Evolutionary conservation across 768 basidiomycete species (phyloP).

Genomic region (Chalciporus chontae): DNA sequence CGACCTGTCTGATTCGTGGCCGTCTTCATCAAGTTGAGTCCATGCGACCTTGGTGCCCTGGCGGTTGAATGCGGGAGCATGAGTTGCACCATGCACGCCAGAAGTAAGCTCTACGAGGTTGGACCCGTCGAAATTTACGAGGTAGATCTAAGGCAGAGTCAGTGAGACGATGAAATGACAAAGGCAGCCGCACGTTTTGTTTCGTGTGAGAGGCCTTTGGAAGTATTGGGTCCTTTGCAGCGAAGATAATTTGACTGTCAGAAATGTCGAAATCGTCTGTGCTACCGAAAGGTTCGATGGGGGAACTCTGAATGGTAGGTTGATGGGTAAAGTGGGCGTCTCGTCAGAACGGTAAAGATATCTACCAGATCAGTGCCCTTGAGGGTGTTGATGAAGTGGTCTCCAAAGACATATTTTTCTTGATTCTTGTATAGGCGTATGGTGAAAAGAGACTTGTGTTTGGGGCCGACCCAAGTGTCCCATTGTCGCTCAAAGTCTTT

Average conservation of each 20-base stretch:
- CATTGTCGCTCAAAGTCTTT: slow-evolving; percentile 70
- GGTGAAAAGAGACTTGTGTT: slow-evolving; percentile 69
- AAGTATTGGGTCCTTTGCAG: slow-evolving; percentile 78
- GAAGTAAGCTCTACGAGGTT: slow-evolving; percentile 70
- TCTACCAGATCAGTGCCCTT: slow-evolving; percentile 69
- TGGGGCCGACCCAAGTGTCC: slow-evolving; percentile 74
- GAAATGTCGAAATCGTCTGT: slow-evolving; percentile 79
- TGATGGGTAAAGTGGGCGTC: neutral
- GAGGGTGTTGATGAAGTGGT: slow-evolving; percentile 55
- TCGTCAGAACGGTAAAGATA: neutral
- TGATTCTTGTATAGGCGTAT: slow-evolving; percentile 51
- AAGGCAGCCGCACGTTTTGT: slow-evolving; percentile 57
- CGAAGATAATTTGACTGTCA: slow-evolving; percentile 67
- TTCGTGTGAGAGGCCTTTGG: slow-evolving; percentile 85
- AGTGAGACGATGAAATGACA: neutral
- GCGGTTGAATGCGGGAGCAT: slow-evolving; percentile 63
- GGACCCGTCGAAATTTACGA: slow-evolving; percentile 55
- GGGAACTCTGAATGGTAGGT: slow-evolving; percentile 46
- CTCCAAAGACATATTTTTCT: slow-evolving; percentile 49
- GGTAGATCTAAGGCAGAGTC: slow-evolving; percentile 53
- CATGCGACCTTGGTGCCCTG: slow-evolving; percentile 76
- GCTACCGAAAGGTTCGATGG: slow-evolving; percentile 87
- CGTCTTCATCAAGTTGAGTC: slow-evolving; percentile 84
- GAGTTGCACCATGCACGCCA: slow-evolving; percentile 81
- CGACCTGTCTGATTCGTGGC: slow-evolving; percentile 84